Percentiles rank a stretch among this genome's conserved stretches.
phyloP scores from a whole-genome alignment of 805 yeast species.

The Metschnikowia dekortorum region DNA sequence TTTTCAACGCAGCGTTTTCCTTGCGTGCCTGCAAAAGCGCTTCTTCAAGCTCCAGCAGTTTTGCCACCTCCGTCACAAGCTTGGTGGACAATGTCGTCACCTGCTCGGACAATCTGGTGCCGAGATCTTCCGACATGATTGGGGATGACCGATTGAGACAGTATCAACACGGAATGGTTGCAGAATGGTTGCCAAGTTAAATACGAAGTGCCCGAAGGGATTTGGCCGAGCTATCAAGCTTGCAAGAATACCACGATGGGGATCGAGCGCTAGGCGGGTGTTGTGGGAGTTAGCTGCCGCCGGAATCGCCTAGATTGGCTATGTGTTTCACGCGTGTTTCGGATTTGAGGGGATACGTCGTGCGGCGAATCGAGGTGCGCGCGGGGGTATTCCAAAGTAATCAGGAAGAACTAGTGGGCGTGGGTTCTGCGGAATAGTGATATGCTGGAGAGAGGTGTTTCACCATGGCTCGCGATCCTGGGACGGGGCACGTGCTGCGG shows the following conservation, averaged over 20 bases:
- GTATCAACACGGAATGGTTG: background rate
- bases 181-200: background rate
- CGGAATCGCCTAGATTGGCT: no score
- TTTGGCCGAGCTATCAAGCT: no score
- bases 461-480: background rate
- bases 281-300: no score
- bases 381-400: no score
- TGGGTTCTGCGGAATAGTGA: background rate
- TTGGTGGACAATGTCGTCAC: slow-evolving; percentile 55
- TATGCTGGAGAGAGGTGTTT: background rate
- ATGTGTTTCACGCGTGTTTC: background rate
- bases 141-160: no score
- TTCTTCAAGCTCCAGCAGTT: slow-evolving; percentile 53
- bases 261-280: no score
- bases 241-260: no score
- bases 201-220: no score
- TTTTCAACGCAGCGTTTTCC: slow-evolving; percentile 21
- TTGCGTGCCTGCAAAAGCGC: slow-evolving; percentile 35
- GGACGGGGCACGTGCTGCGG: background rate
- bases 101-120: slow-evolving; percentile 47
- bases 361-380: background rate
- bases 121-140: slow-evolving; percentile 20
- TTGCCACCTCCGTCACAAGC: slow-evolving; percentile 56
- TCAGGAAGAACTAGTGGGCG: background rate
- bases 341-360: no score